A percentile compares a stretch with the other conserved stretches of the same genome.
Evolutionary conservation across 768 basidiomycete species (phyloP).

Genomic region (Serendipita indica): DNA sequence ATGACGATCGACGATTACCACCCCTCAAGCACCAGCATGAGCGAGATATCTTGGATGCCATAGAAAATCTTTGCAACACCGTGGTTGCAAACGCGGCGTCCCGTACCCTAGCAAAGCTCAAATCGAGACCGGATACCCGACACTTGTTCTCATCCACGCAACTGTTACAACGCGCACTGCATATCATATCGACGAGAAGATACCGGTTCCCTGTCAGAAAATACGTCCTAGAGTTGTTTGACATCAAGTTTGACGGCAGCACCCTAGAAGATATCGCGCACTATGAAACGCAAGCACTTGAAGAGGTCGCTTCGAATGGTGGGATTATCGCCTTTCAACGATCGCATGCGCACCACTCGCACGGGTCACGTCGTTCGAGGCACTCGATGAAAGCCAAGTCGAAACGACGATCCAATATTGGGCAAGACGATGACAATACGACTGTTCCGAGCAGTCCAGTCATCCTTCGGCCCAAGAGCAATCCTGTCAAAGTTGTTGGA

Average conservation of each 20-base stretch:
- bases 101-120: conserved; percentile 74
- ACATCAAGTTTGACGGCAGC: conserved; percentile 55
- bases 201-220: conserved; percentile 85
- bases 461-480: conserved; percentile 6
- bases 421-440: neutral
- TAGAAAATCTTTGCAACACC: conserved; percentile 88
- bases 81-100: conserved; percentile 94
- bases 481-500: conserved; percentile 11
- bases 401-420: neutral
- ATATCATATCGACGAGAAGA: conserved; percentile 75
- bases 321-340: conserved; percentile 34
- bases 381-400: conserved; percentile 12
- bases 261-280: conserved; percentile 38
- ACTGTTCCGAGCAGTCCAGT: conserved; percentile 10
- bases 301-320: conserved; percentile 23
- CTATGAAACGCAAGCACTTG: neutral
- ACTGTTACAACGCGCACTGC: conserved; percentile 72
- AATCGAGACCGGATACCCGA: conserved; percentile 60
- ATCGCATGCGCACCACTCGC: conserved; percentile 16
- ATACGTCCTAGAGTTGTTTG: conserved; percentile 88
- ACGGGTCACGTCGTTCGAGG: conserved; percentile 11
- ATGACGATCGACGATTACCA: conserved; percentile 32
- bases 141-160: conserved; percentile 60
- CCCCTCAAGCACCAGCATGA: conserved; percentile 58
- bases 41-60: conserved; percentile 70